Evolutionary conservation across 2,329 filamentous ascomycete species (phyloP), one percentile per base, ranked within the genome.

Genomic region (Bipolaris bicolor): DNA sequence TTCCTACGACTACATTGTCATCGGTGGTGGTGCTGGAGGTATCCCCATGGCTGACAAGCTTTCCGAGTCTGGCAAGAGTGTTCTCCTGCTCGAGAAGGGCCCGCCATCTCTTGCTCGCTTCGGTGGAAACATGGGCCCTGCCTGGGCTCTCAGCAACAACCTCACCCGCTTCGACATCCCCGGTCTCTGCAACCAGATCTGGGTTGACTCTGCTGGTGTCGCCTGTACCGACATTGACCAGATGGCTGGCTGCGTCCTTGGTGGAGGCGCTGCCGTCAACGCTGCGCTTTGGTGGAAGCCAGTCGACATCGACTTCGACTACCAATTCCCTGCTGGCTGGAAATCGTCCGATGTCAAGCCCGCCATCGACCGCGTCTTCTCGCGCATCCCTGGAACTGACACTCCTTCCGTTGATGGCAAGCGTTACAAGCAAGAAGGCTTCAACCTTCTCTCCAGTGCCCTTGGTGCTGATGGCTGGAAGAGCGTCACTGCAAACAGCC

Each of bases 271-370:
- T 13, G 84, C 86, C 26, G 81, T 90, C 67, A 91, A 90, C 63
- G 85, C 88, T 49, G 87, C 86, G 43, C 80, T 90, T 33, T 90
- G 86, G 84, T 89, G 86, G 82, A 86, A 84, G 72, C 82, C 89
- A 0, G 84, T 87, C 58, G 80, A 83, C 5, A 72, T 78, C 7
- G 90, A 92, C 70, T 92, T 89, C 80, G 87, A 92, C 70, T 82
- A 84, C 71, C 89, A 89, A 72, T 92, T 90, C 78, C 90, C 90
- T 0, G 62, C 77, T 1, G 89, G 89, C 29, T 92, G 90, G 90
- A 87, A 89, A 74, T 81, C 85, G 16, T 71, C 77, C 5, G 88
- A 91, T 64, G 83, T 91, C 70, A 77, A 78, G 58, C 71, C 78
- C 22, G 84, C 89, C 1, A 84, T 87, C 5, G 76, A 83, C 26